phyloP scores from a whole-genome alignment of 257 asterid genomes.

The Rauvolfia tetraphylla region DNA sequence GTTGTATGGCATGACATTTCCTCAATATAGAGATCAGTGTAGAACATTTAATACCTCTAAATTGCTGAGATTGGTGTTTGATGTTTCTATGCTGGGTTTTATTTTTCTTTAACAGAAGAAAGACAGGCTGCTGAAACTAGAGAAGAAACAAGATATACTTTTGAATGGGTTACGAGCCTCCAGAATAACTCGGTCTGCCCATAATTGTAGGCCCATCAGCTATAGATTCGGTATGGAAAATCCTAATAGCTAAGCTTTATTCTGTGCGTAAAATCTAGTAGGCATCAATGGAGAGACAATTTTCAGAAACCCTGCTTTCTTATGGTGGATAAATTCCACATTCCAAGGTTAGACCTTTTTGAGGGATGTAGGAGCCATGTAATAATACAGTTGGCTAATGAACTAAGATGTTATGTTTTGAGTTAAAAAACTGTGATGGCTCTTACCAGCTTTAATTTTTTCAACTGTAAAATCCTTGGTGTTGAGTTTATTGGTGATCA shows the following conservation, averaged over 20 bases:
- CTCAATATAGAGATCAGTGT: background rate
- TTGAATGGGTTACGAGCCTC: constrained; percentile 36
- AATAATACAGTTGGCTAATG: background rate
- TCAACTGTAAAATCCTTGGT: background rate
- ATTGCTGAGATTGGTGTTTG: constrained; percentile 8
- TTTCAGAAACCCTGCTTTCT: background rate
- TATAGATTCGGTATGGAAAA: constrained; percentile 60
- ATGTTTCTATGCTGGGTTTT: background rate
- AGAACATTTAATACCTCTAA: background rate
- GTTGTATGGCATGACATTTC: background rate
- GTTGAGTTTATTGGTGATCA: background rate
- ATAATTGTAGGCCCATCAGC: constrained; percentile 49
- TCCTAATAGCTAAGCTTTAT: background rate
- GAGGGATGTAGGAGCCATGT: background rate
- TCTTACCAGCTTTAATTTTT: background rate
- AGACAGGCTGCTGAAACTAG: constrained; percentile 40
- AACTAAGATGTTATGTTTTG: background rate
- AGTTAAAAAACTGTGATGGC: background rate
- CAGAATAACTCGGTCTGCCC: constrained; percentile 54
- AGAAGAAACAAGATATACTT: constrained; percentile 39
- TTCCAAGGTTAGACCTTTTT: background rate
- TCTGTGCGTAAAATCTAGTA: background rate
- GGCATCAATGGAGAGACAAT: background rate
- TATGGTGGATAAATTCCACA: background rate
- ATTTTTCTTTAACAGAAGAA: constrained; percentile 58